These are phyloP conservation scores for Colletotrichum karsti DNA, from an alignment of 2,329 filamentous ascomycete species.

Conservation along the genomic window DNA sequence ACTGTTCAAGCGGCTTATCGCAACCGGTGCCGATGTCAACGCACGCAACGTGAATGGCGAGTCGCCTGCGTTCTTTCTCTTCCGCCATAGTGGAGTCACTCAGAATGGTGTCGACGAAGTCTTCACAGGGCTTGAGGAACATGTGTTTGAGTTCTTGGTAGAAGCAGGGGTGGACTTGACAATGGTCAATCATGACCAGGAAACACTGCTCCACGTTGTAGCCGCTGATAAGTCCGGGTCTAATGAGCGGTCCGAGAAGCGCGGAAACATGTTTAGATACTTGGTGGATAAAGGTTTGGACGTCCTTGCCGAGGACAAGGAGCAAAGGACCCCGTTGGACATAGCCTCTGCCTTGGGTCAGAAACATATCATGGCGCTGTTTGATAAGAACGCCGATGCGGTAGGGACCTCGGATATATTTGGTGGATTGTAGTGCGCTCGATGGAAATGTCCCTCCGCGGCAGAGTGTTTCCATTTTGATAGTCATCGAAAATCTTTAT, in stretches of 20 bases:
- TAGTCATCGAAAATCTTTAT: too few species aligned
- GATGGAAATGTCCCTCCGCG: too few species aligned
- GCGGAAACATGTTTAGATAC: background rate
- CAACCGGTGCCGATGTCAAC: background rate
- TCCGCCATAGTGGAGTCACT: background rate
- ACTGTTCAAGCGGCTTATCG: background rate
- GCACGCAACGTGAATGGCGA: background rate
- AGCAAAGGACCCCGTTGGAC: conserved; percentile 5
- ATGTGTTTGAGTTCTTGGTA: background rate
- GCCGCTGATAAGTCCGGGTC: background rate
- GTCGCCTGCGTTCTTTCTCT: background rate
- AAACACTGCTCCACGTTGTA: background rate
- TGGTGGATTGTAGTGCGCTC: too few species aligned
- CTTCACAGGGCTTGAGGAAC: background rate
- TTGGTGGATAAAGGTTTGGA: too few species aligned
- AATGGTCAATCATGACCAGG: background rate
- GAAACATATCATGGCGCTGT: background rate
- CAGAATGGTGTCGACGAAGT: background rate
- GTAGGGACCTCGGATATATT: too few species aligned
- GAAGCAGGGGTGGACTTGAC: background rate
- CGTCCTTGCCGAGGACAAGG: background rate
- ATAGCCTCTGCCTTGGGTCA: background rate
- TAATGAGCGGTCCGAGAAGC: background rate
- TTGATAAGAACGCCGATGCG: too few species aligned
- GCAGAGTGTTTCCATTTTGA: too few species aligned